Conservation (phyloP, 805 yeast genomes). For the Komagataella pseudopastoris region DNA sequence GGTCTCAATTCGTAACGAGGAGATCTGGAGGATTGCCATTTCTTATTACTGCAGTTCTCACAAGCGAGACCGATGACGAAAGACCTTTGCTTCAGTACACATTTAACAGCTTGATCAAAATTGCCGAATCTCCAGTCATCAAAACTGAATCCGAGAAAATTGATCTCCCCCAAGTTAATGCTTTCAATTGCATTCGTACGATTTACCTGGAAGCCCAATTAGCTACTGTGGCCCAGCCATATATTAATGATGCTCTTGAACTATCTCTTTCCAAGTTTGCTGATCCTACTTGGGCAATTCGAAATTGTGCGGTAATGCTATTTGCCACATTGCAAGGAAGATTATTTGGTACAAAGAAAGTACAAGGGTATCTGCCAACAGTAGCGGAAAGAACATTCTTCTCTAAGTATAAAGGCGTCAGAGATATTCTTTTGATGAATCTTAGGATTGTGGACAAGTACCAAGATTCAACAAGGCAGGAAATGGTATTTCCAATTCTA, state of each 20-base stretch:
- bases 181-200: constrained; percentile 71
- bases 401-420: constrained; percentile 42
- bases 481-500: constrained; percentile 38
- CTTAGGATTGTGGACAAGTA: constrained; percentile 18
- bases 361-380: constrained; percentile 21
- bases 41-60: constrained; percentile 61
- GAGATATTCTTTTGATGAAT: constrained; percentile 30
- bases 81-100: constrained; percentile 32
- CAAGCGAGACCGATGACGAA: constrained; percentile 23
- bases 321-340: constrained; percentile 76
- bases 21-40: constrained; percentile 90
- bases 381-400: constrained; percentile 60
- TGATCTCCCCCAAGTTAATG: constrained; percentile 88
- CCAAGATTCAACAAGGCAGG: constrained; percentile 8
- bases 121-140: constrained; percentile 39
- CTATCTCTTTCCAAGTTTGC: constrained; percentile 52
- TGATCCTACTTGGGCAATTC: constrained; percentile 66
- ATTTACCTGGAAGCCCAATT: constrained; percentile 61
- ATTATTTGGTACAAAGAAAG: constrained; percentile 51
- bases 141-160: constrained; percentile 34
- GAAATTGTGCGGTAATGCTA: constrained; percentile 90
- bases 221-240: constrained; percentile 34
- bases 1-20: constrained; percentile 65
- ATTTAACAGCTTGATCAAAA: constrained; percentile 32
- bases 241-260: constrained; percentile 42